Evolutionary conservation across 345 rosid genomes (phyloP), one percentile per base, ranked within the genome.

Genomic region (Isatis tinctoria): DNA sequence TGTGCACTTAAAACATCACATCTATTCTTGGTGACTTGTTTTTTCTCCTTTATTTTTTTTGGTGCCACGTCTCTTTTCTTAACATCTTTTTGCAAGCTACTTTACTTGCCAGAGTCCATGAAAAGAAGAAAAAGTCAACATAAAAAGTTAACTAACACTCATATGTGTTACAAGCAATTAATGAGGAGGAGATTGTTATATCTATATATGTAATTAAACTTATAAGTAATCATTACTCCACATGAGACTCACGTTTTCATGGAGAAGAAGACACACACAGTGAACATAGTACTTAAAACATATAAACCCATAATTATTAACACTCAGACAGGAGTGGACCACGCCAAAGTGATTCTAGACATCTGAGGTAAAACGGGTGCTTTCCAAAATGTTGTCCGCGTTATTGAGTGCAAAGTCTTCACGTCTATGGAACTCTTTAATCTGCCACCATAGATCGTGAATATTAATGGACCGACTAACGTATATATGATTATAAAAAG

Each of bases 341-440:
- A 43, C 12, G 24, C 33, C 58, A 26, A 26, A 24, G 9, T 11
- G 33, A 52, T 52, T 26, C 16, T 52, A 52, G 10, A 52, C 58
- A 52, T 52, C 58, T 26, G 17, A 52, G 14, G 16, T 24, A 52
- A 52, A 52, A 5, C 58, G 58, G 32, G 58, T 24, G 33, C 58
- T 52, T 26, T 26, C 58, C 30, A 52, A 26, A 52, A 52, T 52
- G 33, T 52, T 52, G 58, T 52, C 58, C 17, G 58, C 58, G 32
- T 52, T 52, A 26, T 52, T 52, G 33, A 52, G 32, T 12, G 33
- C 58, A 24, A 52, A 52, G 32, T 52, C 58, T 26, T 52, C 58
- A 52, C 58, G 58, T 52, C 58, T 52, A 52, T 52, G 58, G 16
- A 52, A 11, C 58, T 52, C 58, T 52, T 52, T 52, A 52, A 52